Evolutionary conservation across 2,329 filamentous ascomycete genomes (phyloP), one percentile per base, ranked within the genome.

Genomic region (Clarireedia homoeocarpa): DNA sequence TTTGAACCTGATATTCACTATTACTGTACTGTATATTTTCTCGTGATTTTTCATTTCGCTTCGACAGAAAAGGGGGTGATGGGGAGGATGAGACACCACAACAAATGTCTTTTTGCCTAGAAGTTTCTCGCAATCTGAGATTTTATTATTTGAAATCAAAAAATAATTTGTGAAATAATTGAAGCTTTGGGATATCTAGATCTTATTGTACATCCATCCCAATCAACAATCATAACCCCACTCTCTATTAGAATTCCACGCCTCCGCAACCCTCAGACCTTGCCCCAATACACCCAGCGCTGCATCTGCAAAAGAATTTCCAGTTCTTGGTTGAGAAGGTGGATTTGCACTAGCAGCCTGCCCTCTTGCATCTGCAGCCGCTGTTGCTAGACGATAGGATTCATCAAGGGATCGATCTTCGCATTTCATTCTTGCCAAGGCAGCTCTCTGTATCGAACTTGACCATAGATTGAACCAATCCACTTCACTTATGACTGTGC

Each of bases 381-480:
- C 71, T 51, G 74, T 71, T 5, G 68, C 68, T 20, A 72, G 64
- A 38, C 84, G 73, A 63, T 87, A 83, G 9, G 74, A 73, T 61
- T 82, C 79, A 39, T 79, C 78, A 15, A 87, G 72, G 23, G 74
- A 72, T 3, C 76, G 76, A 64, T 83, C 77, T 39, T 77, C 75
- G 46, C 53, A 60, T 4, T 56, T 53, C 53, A 66, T 60, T 57
- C 80, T 77, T 50, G 79, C 77, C 56, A 86, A 66, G 0, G 84
- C 81, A 7, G 85, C 80, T 45, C 76, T 75, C 58, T 74, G 73
- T 50, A 90, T 80, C 2, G 82, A 76, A 6, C 77, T 73, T 9
- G 74, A 76, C 83, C 86, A 89, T 55, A 80, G 70, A 55, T 79
- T 77, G 61, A 83, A 82, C 80, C 82, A 86, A 59, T 82, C 76